Evolutionary conservation across 106 monocot genomes (phyloP).

Genomic region (Allium sativum): DNA sequence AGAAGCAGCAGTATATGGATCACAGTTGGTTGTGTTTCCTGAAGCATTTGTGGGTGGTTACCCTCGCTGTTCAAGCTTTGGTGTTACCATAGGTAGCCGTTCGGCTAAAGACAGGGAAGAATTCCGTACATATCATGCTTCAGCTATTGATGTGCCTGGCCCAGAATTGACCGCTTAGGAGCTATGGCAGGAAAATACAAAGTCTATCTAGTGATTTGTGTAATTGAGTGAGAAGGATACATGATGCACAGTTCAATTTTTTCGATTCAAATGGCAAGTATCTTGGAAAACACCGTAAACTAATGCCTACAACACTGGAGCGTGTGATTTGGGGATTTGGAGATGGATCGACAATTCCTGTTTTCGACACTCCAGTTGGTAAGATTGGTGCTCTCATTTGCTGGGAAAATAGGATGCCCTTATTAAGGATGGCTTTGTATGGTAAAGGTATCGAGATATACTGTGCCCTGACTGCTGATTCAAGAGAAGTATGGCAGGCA

Average conservation of each 20-base stretch:
- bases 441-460: constrained; percentile 91
- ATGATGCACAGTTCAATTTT: constrained; percentile 94
- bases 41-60: constrained; percentile 97
- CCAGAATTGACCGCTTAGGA: constrained; percentile 79
- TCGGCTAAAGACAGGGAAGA: constrained; percentile 77
- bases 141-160: constrained; percentile 92
- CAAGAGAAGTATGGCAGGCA: constrained; percentile 80
- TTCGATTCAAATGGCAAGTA: constrained; percentile 74
- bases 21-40: constrained; percentile 92
- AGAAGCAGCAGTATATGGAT: constrained; percentile 63
- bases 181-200: constrained; percentile 86
- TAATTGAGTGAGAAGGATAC: constrained; percentile 84
- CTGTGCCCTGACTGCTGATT: constrained; percentile 91
- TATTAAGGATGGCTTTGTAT: constrained; percentile 84
- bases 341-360: constrained; percentile 96
- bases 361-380: constrained; percentile 79
- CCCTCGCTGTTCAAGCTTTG: constrained; percentile 81
- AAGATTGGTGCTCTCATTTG: constrained; percentile 96
- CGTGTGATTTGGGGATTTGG: constrained; percentile 98
- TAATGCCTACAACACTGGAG: constrained; percentile 89
- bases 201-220: constrained; percentile 89
- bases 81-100: constrained; percentile 70
- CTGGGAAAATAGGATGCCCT: constrained; percentile 99
- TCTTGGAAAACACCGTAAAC: constrained; percentile 86
- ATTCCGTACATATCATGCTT: constrained; percentile 80